Evolutionary conservation across 2,329 filamentous ascomycete genomes (phyloP), one percentile per base, ranked within the genome.

Genomic region (Aureobasidium vineae): DNA sequence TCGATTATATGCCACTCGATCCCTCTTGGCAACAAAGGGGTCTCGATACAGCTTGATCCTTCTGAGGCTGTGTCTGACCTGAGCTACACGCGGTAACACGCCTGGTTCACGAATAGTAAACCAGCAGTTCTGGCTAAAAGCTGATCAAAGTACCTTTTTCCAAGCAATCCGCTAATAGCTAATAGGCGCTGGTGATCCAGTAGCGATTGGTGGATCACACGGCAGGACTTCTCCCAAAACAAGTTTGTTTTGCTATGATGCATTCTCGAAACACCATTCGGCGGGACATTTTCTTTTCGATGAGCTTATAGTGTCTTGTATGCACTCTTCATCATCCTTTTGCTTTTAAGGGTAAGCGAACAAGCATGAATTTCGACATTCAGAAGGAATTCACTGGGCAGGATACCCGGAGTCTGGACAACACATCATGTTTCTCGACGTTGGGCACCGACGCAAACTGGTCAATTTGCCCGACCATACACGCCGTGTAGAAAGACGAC

Each of bases 381-480:
- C 23, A 49, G 13, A 49, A 13, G 19, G 26, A 77, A 7, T 69
- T 85, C 8, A 79, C 76, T 0, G 71, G 19, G 26, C 47, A 50
- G 26, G 47, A 50, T n/a, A 11, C 31, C 26, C 23, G 33, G 33
- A 33, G 7, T 50, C 26, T 50, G 23, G 31, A 53, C 50, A 53
- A 23, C 50, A 23, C 50, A 53, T 23, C 50, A 50, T 31, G 31
- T 53, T 38, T 53, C 50, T 36, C 10, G 8, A 38, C n/a, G 19
- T 53, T 13, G 50, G 19, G 50, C 31, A 38, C 31, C 50, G 38
- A 36, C 31, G 15, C 31, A 31, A 31, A 50, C 19, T 28, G 1
- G 2, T 2, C 47, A 31, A 23, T 11, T 26, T 23, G 4, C 15
- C 47, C 26, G 15, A 31, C 23, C 47, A 19, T 26, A 50, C 23